Evolutionary conservation across 1,139 yeast species (phyloP).

Genomic region (Scheffersomyces insectosa): DNA sequence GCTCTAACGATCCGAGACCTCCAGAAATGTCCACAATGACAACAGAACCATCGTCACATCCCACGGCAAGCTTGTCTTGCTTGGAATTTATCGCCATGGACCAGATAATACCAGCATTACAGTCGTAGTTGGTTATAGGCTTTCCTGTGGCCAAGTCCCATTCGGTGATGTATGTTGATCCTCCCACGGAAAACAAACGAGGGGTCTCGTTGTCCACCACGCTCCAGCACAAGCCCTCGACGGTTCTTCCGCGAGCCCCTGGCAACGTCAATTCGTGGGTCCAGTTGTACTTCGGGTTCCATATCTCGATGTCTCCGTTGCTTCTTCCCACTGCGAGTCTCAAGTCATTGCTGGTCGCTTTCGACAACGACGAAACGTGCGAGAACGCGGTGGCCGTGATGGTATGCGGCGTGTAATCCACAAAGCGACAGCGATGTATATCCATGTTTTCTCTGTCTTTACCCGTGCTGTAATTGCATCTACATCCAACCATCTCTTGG

Average conservation of each 20-base stretch:
- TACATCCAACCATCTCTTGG: neutral
- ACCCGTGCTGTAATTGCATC: too few species aligned
- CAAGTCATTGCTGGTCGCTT: constrained; percentile 58
- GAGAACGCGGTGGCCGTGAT: constrained; percentile 85
- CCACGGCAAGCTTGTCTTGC: constrained; percentile 74
- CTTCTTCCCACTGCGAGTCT: constrained; percentile 90
- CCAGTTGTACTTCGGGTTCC: constrained; percentile 81
- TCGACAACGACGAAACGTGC: constrained; percentile 51
- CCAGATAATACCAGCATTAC: constrained; percentile 96
- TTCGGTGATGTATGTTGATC: constrained; percentile 87
- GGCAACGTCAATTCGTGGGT: constrained; percentile 59
- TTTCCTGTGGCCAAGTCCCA: constrained; percentile 81
- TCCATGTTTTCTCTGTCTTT: constrained; percentile 44
- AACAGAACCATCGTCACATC: constrained; percentile 94
- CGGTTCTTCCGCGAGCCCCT: constrained; percentile 81
- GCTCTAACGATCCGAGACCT: constrained; percentile 80
- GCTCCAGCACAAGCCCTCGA: constrained; percentile 90
- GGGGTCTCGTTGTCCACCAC: constrained; percentile 28
- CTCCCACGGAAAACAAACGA: constrained; percentile 89
- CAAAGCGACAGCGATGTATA: constrained; percentile 90
- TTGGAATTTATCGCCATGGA: constrained; percentile 68
- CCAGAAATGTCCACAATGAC: constrained; percentile 81
- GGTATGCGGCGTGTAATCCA: constrained; percentile 84
- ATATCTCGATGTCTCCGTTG: constrained; percentile 93
- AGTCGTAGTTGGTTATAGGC: constrained; percentile 77